Percentiles rank a stretch among this genome's conserved stretches.
Evolutionary conservation across 176 grass and related monocot species (phyloP).

Genomic region (Eleusine coracana): DNA sequence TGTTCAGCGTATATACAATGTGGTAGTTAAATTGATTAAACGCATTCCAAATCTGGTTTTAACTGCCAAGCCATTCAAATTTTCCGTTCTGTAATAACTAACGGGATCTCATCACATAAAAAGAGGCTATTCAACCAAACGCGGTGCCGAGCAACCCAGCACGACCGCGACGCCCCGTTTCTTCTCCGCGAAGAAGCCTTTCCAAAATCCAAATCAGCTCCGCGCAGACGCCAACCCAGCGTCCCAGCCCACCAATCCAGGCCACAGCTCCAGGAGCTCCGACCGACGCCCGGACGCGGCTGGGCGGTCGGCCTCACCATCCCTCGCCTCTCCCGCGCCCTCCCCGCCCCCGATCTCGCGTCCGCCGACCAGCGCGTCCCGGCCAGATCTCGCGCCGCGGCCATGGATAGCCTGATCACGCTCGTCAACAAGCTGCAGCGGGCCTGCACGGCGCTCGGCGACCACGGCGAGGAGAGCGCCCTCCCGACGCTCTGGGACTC

Average conservation of each 20-base stretch:
- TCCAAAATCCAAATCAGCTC: slow-evolving; percentile 42
- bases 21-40: neutral
- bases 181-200: slow-evolving; percentile 25
- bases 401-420: slow-evolving; percentile 87
- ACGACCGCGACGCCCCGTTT: slow-evolving; percentile 7
- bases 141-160: neutral
- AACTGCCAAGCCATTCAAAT: neutral
- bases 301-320: slow-evolving; percentile 44
- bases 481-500: slow-evolving; percentile 93
- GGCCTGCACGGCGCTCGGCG: slow-evolving; percentile 90
- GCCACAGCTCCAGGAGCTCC: slow-evolving; percentile 24
- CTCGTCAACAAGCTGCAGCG: slow-evolving; percentile 93
- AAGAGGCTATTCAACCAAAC: neutral
- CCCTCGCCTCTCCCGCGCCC: neutral
- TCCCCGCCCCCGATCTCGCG: slow-evolving; percentile 34
- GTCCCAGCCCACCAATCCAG: slow-evolving; percentile 8
- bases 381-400: slow-evolving; percentile 9
- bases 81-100: neutral
- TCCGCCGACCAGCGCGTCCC: neutral
- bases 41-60: neutral
- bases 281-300: slow-evolving; percentile 37
- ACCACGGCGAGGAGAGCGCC: slow-evolving; percentile 88
- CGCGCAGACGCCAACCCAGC: slow-evolving; percentile 19
- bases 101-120: neutral
- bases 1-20: neutral